These are phyloP conservation scores for Earliella scabrosa DNA, from an alignment of 1,284 basidiomycete genomes.

Conservation along the genomic window DNA sequence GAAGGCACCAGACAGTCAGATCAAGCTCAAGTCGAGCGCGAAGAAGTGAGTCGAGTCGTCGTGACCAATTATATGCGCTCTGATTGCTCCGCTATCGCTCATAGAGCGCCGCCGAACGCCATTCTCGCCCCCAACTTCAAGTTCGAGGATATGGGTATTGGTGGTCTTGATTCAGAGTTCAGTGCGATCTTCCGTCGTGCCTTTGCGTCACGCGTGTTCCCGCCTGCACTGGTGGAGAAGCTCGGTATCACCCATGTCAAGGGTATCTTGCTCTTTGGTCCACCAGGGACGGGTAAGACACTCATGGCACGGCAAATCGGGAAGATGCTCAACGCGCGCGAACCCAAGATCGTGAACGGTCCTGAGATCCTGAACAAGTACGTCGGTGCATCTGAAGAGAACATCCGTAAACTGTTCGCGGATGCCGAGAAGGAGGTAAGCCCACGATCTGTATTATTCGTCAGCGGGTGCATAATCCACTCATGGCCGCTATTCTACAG, in stretches of 20 bases:
- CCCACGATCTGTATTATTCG: too few relatives aligned
- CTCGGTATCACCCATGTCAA: slow-evolving; percentile 99
- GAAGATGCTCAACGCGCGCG: slow-evolving; percentile 98
- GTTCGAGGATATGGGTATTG: slow-evolving; percentile 99
- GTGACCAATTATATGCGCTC: background rate
- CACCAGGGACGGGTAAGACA: slow-evolving; percentile 98
- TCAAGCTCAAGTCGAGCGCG: slow-evolving; percentile 92
- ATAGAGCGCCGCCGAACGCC: slow-evolving; percentile 88
- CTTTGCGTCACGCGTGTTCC: slow-evolving; percentile 98
- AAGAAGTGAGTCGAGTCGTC: slow-evolving; percentile 66
- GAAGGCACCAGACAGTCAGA: slow-evolving; percentile 80
- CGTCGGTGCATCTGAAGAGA: slow-evolving; percentile 98
- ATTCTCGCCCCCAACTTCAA: slow-evolving; percentile 99
- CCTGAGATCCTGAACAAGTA: slow-evolving; percentile 98
- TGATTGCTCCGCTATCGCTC: background rate
- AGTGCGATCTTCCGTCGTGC: slow-evolving; percentile 97
- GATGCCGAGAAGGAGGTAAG: slow-evolving; percentile 99
- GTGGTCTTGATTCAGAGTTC: slow-evolving; percentile 96
- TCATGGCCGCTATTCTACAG: too few relatives aligned
- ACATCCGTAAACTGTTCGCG: slow-evolving; percentile 95
- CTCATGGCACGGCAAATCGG: slow-evolving; percentile 98
- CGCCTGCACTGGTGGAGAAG: slow-evolving; percentile 95
- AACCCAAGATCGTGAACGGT: slow-evolving; percentile 99
- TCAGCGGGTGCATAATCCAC: too few relatives aligned
- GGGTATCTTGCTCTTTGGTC: slow-evolving; percentile 94